Base-by-base conservation (phyloP, 2,329 filamentous ascomycete genomes). In the Neobulgaria alba region DNA sequence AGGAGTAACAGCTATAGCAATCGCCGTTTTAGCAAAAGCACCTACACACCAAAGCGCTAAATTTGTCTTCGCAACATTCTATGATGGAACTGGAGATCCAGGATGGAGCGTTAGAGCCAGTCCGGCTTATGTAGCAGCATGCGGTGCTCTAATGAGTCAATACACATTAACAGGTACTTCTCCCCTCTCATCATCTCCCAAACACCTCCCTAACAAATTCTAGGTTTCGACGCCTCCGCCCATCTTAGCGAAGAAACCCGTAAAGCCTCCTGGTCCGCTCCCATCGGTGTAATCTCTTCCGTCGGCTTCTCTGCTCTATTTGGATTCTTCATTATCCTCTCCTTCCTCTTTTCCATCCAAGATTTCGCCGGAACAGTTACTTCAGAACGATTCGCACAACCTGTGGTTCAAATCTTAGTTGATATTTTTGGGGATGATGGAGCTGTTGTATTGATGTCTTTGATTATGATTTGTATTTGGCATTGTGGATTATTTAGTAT, bases 391-490 rank as follows among this genome's bases (percentile, higher is more conserved):
- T 71, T 71, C 46, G 63, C 55, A 2, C 72, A 77, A 52, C 74
- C 74, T 0, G 69, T 78, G 4, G 59, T 77, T 3, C 73, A 77
- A 57, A 77, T 78, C 29, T 62, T 78, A 15, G 63, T 77, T 10
- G 73, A 77, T 49, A 57, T 75, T 3, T 73, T 73, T 43, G 73
- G 73, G 3, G 66, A 73, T 41, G 60, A 71, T 34, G 72, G 73
- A 3, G 74, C 73, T 0, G 65, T 77, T 7, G 72, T 64, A 1
- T 54, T 77, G 5, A 76, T 77, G 58, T 66, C 61, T 1, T 57
- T 77, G 10, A 64, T 77, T 46, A 75, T 77, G 49, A 59, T 77
- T 21, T 77, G 74, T 41, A 70, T 77, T 3, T 78, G 74, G 74
- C 74, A 77, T 53, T 76, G 72, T 44, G 74, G 73, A 0, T 62